phyloP scores from a whole-genome alignment of 352 stramenopile genomes.

The Pythium angustatum region DNA sequence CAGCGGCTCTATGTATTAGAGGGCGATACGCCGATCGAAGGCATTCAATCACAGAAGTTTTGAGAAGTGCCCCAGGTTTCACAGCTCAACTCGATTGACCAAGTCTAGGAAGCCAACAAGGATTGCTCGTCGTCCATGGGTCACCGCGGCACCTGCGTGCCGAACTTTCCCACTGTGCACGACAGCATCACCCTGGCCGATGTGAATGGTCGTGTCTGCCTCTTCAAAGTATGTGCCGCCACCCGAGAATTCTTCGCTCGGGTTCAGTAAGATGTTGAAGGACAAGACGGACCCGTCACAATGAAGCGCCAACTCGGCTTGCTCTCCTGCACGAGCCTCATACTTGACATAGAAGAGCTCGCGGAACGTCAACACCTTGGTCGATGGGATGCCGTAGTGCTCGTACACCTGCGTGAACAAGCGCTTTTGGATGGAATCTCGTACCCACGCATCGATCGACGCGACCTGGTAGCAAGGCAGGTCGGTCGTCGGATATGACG shows the following conservation, averaged over 20 bases:
- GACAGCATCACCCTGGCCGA: slow-evolving; percentile 81
- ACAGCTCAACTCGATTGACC: slow-evolving; percentile 36
- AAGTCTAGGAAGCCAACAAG: slow-evolving; percentile 94
- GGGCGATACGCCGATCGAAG: slow-evolving; percentile 74
- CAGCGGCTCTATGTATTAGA: slow-evolving; percentile 73
- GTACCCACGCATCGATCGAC: slow-evolving; percentile 66
- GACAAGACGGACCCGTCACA: slow-evolving; percentile 93
- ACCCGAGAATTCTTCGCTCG: slow-evolving; percentile 78
- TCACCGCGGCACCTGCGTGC: slow-evolving; percentile 88
- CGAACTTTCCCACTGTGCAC: slow-evolving; percentile 93
- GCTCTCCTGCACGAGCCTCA: slow-evolving; percentile 56
- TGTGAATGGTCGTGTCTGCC: slow-evolving; percentile 61
- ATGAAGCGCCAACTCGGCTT: slow-evolving; percentile 85
- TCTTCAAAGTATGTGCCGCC: slow-evolving; percentile 93
- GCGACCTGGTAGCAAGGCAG: slow-evolving; percentile 76
- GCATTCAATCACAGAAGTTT: slow-evolving; percentile 76
- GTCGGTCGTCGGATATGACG: slow-evolving; percentile 84
- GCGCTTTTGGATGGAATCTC: slow-evolving; percentile 39
- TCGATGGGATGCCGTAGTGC: slow-evolving; percentile 43
- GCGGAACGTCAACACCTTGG: slow-evolving; percentile 65
- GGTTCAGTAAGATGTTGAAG: slow-evolving; percentile 93
- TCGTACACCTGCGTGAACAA: slow-evolving; percentile 63
- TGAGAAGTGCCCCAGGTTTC: slow-evolving; percentile 27
- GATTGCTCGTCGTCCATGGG: slow-evolving; percentile 81
- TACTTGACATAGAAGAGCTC: slow-evolving; percentile 91